Percentiles rank a stretch among this genome's conserved stretches.
phyloP scores from a whole-genome alignment of 2,329 filamentous ascomycete genomes.

The Aureobasidium sp. region DNA sequence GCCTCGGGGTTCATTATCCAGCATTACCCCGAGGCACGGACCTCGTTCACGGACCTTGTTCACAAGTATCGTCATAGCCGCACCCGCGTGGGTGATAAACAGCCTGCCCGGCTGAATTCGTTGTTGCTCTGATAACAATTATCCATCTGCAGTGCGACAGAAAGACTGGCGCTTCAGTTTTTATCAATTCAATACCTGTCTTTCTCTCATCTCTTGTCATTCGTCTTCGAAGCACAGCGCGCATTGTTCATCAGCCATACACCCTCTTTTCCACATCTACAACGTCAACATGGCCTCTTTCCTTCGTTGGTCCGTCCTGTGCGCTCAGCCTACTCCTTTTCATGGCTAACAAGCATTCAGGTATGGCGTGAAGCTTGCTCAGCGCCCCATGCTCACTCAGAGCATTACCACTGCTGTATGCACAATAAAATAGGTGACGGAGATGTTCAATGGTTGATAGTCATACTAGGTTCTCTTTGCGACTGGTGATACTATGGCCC shows the following conservation, averaged over 20 bases:
- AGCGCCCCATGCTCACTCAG: slow-evolving; percentile 81
- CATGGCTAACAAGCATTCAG: slow-evolving; percentile 34
- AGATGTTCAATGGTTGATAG: neutral
- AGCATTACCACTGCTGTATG: slow-evolving; percentile 72
- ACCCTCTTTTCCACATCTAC: neutral
- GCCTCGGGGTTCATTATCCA: neutral
- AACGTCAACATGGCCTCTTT: slow-evolving; percentile 4
- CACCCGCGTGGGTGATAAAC: neutral
- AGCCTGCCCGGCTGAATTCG: neutral
- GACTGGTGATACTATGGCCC: slow-evolving; percentile 82
- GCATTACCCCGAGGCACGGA: neutral
- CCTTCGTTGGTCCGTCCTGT: slow-evolving; percentile 7
- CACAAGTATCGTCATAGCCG: neutral
- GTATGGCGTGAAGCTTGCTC: slow-evolving; percentile 79
- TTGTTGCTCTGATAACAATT: slow-evolving; percentile 6
- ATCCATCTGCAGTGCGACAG: slow-evolving; percentile 12
- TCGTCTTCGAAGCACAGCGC: neutral
- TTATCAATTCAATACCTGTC: neutral
- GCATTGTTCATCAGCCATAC: neutral
- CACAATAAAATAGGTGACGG: slow-evolving; percentile 13
- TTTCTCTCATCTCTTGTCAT: neutral
- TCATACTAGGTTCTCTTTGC: slow-evolving; percentile 67
- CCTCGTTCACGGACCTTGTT: too few species aligned
- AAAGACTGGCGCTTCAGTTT: slow-evolving; percentile 9
- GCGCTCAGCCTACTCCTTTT: neutral